phyloP scores from a whole-genome alignment of 2,329 filamentous ascomycete species.

The Penicillium sp. region DNA sequence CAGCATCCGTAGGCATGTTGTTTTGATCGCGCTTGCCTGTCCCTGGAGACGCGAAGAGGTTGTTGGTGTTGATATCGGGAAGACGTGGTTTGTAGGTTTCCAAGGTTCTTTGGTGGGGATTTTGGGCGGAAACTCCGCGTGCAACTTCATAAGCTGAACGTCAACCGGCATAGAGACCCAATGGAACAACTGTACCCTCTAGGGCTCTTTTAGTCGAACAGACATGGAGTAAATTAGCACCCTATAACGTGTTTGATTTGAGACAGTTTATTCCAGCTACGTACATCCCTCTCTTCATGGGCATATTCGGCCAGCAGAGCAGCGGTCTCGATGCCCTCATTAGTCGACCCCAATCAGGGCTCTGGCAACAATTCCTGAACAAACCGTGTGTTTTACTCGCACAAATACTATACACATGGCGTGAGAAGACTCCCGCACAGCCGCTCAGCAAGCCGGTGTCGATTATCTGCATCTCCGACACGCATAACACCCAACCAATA shows the following conservation, averaged over 20 bases:
- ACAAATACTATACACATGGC: not conserved
- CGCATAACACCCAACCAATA: slow-evolving; percentile 40
- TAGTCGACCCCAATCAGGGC: not conserved
- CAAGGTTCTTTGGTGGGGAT: slow-evolving; percentile 1
- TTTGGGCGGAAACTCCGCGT: not conserved
- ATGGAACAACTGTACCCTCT: not conserved
- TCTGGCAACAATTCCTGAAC: not conserved
- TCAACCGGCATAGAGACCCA: not conserved
- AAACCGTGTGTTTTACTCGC: not conserved
- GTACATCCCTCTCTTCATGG: too few species aligned
- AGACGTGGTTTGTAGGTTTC: not conserved
- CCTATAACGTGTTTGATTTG: too few species aligned
- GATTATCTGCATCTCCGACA: slow-evolving; percentile 45
- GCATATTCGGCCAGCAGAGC: too few species aligned
- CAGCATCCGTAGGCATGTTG: slow-evolving; percentile 43
- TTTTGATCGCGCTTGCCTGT: not conserved
- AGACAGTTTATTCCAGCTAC: too few species aligned
- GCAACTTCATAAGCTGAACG: not conserved
- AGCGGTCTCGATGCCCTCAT: not conserved
- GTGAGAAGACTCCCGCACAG: not conserved
- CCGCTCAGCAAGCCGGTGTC: not conserved
- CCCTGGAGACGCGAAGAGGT: slow-evolving; percentile 1
- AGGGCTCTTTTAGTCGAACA: not conserved
- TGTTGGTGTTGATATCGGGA: not conserved
- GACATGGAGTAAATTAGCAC: not conserved